Percentiles rank a stretch among this genome's conserved stretches.
These are phyloP conservation scores for Dryas drummondii DNA, from an alignment of 306 rosid genomes.

Conservation along the genomic window DNA sequence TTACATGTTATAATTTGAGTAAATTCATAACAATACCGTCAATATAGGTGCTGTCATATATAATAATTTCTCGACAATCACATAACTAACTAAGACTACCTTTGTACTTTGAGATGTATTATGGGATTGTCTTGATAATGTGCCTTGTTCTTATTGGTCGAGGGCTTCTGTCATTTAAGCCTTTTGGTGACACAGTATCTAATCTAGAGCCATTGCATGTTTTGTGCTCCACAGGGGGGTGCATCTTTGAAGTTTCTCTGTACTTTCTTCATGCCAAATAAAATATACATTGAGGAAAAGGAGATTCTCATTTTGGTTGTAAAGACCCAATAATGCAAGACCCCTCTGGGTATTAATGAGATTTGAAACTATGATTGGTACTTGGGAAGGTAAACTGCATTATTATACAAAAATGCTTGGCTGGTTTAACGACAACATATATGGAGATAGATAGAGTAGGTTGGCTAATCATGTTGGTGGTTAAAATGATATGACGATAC, in stretches of 20 bases:
- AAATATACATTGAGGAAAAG: neutral
- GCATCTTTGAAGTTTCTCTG: neutral
- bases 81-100: too few relatives aligned
- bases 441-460: neutral
- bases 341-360: neutral
- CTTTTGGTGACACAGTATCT: neutral
- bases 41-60: too few relatives aligned
- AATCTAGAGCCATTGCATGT: neutral
- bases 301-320: conserved; percentile 5
- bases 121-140: too few relatives aligned
- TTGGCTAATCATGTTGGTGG: conserved; percentile 26
- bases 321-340: conserved; percentile 7
- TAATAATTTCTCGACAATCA: too few relatives aligned
- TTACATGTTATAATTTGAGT: too few relatives aligned
- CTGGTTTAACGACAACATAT: conserved; percentile 12
- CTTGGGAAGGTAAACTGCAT: conserved; percentile 1
- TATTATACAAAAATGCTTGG: conserved; percentile 14
- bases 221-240: too few relatives aligned
- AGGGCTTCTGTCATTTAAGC: neutral
- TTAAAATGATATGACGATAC: neutral
- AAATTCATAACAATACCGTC: too few relatives aligned
- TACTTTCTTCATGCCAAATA: neutral
- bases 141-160: neutral
- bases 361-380: conserved; percentile 12
- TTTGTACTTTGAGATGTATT: too few relatives aligned